Evolutionary conservation across 129 eudicot species (phyloP).

Genomic region (Kitagawia praeruptora): DNA sequence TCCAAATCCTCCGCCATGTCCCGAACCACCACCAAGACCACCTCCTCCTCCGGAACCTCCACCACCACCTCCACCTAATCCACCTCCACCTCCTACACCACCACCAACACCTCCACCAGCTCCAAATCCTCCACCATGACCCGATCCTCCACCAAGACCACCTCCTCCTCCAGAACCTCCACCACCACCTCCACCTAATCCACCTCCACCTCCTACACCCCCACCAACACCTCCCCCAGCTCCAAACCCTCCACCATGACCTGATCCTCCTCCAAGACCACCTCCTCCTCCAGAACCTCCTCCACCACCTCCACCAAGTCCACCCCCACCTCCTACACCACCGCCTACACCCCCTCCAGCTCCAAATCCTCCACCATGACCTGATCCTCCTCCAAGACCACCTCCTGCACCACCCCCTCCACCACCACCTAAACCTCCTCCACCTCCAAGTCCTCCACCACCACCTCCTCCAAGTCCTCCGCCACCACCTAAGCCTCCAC

Average conservation of each 20-base stretch:
- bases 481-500: conserved; percentile 6
- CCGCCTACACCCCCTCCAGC: conserved; percentile 17
- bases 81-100: conserved; percentile 14
- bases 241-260: conserved; percentile 16
- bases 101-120: conserved; percentile 17
- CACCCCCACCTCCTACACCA: conserved; percentile 15
- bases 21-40: conserved; percentile 5
- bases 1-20: conserved; percentile 13
- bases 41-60: conserved; percentile 6
- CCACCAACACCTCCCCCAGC: conserved; percentile 18
- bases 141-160: conserved; percentile 6
- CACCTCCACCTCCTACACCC: conserved; percentile 14
- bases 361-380: conserved; percentile 19
- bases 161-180: conserved; percentile 12
- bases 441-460: conserved; percentile 11
- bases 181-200: neutral
- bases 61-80: conserved; percentile 6
- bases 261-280: conserved; percentile 6
- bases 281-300: conserved; percentile 12
- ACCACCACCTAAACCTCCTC: conserved; percentile 8
- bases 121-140: conserved; percentile 12
- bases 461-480: conserved; percentile 2
- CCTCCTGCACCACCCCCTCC: conserved; percentile 14
- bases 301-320: conserved; percentile 7
- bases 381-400: conserved; percentile 20